Base-by-base conservation (phyloP, 306 rosid species). In the Cicer yamashitae region DNA sequence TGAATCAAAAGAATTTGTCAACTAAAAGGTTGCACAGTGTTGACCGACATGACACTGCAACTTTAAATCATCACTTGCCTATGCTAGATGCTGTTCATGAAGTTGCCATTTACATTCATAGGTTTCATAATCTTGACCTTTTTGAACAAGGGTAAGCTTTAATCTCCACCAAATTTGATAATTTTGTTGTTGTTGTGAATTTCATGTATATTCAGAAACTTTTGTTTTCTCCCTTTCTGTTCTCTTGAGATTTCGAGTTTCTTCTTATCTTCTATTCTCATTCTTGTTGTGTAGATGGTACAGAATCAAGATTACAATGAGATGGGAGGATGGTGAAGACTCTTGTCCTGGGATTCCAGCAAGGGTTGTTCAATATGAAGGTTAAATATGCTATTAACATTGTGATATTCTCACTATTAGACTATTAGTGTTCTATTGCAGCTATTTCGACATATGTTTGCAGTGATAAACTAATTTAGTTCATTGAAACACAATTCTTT, bases 101-200 rank as follows among this genome's bases (percentile, higher is more conserved):
- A 72, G 87, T 93, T 77, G 98, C 98, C 45, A 44, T 93, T 77
- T 93, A 91, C 86, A 83, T 93, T 67, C 98, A 93, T 72, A 87
- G 97, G 82, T 91, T 93, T 71, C 98, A 93, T 89, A 93, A 93
- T 89, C 91, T 93, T 62, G 98, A 93, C 80, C 98, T 93, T 41
- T 93, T 89, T 67, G 92, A 87, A 77, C 96, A 93, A 81, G 98
- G 98, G 98, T 93, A 67, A 14, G 75, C 56, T 70, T n/a, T 38
- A 38, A 30, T 71, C 71, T 56, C 47, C 5, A 30, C 37, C 37
- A 30, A 30, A 30, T 30, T 30, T 30, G 37, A 3, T 30, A 30
- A 30, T 30, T 30, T 30, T 30, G 0, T 30, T 30, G 37, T 30
- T 30, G 37, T 30, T 30, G 37, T 30, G 37, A 30, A 30, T 30